Percentiles rank a stretch among this genome's conserved stretches.
Evolutionary conservation across 495 filamentous ascomycete genomes (phyloP).

Genomic region (Neurospora africana): DNA sequence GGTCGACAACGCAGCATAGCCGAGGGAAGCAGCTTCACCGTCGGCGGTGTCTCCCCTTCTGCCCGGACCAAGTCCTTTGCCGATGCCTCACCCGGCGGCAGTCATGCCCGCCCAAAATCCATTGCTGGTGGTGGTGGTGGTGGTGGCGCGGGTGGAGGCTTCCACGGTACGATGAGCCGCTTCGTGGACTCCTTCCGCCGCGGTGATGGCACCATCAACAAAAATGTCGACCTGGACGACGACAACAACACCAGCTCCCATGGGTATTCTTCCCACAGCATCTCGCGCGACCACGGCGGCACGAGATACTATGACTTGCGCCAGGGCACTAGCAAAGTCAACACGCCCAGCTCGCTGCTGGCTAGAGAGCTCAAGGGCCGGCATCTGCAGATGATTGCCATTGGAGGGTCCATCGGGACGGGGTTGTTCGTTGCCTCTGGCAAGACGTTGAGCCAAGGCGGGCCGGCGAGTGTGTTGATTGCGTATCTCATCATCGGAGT

Average conservation of each 20-base stretch:
- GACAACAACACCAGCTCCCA: not conserved
- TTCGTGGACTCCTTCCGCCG: conserved; percentile 25
- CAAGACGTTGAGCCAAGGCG: conserved; percentile 62
- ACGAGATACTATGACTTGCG: conserved; percentile 20
- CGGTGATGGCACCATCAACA: conserved; percentile 5
- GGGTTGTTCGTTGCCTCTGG: conserved; percentile 89
- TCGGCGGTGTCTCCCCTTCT: not conserved
- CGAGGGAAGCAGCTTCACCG: conserved; percentile 12
- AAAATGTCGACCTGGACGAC: not conserved
- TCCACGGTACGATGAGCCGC: conserved; percentile 5
- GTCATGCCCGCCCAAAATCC: not conserved
- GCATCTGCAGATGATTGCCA: conserved; percentile 95
- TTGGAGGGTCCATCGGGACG: conserved; percentile 90
- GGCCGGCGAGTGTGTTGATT: conserved; percentile 76
- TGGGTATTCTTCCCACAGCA: not conserved
- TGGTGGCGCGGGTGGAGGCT: conserved; percentile 4
- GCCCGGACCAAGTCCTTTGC: not conserved
- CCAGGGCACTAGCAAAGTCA: conserved; percentile 5
- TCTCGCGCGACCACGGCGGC: conserved; percentile 7
- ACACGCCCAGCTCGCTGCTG: conserved; percentile 33
- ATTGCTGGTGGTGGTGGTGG: not conserved
- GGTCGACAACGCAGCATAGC: conserved; percentile 9
- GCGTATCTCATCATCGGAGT: conserved; percentile 71
- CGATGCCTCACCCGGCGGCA: not conserved
- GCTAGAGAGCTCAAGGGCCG: conserved; percentile 68